Conservation (phyloP, 2,329 filamentous ascomycete genomes). For the Pyrenochaeta sp. region DNA sequence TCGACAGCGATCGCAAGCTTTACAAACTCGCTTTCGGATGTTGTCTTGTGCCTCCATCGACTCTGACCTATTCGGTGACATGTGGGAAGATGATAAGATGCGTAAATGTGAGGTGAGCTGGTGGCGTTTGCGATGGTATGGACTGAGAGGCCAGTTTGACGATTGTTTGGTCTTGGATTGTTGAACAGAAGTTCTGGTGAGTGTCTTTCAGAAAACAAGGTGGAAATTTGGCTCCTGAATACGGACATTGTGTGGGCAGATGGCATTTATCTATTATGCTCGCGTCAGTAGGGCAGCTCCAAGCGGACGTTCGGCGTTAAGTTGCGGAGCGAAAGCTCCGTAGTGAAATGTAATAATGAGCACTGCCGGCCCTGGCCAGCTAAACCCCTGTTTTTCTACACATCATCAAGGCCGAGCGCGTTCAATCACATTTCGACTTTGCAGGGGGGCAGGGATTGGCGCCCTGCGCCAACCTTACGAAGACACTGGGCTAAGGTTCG, state of each 20-base stretch:
- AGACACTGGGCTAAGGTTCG: slow-evolving; percentile 40
- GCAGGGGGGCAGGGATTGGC: slow-evolving; percentile 41
- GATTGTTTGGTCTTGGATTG: slow-evolving; percentile 12
- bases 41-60: slow-evolving; percentile 56
- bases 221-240: slow-evolving; percentile 40
- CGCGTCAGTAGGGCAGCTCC: slow-evolving; percentile 47
- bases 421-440: slow-evolving; percentile 43
- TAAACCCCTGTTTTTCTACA: slow-evolving; percentile 38
- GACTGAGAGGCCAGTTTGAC: slow-evolving; percentile 5
- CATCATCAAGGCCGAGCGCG: slow-evolving; percentile 44
- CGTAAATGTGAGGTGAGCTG: not conserved
- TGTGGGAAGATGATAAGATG: slow-evolving; percentile 15
- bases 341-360: slow-evolving; percentile 44
- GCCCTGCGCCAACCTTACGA: slow-evolving; percentile 49
- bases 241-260: slow-evolving; percentile 41
- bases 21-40: slow-evolving; percentile 69
- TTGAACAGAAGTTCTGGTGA: slow-evolving; percentile 7
- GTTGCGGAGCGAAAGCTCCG: slow-evolving; percentile 26
- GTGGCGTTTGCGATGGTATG: not conserved
- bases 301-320: slow-evolving; percentile 50
- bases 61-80: slow-evolving; percentile 47
- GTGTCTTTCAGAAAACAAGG: slow-evolving; percentile 15
- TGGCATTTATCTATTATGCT: slow-evolving; percentile 47
- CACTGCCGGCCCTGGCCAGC: slow-evolving; percentile 26
- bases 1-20: slow-evolving; percentile 72